Evolutionary conservation across 495 filamentous ascomycete species (phyloP).

Genomic region (Aspergillus incahuasiensis): DNA sequence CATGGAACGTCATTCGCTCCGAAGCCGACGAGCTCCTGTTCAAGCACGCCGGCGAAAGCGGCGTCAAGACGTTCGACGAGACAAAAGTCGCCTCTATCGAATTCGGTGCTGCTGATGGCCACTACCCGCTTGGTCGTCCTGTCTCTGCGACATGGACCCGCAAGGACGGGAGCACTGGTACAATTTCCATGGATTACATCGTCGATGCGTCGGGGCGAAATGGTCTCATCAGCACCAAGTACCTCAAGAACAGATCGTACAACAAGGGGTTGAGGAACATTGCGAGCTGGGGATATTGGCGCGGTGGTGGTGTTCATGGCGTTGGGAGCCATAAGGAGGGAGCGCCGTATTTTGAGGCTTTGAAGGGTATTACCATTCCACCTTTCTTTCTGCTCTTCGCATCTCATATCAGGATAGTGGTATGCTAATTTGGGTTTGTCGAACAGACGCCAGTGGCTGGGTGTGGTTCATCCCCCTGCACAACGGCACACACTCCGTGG

Average conservation of each 20-base stretch:
- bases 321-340: constrained; percentile 12
- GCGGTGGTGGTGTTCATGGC: constrained; percentile 19
- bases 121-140: not conserved
- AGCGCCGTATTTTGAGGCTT: constrained; percentile 35
- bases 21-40: constrained; percentile 49
- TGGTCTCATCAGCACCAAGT: constrained; percentile 23
- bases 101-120: no score
- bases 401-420: no score
- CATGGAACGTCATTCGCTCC: constrained; percentile 49
- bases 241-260: constrained; percentile 32
- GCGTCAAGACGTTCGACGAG: constrained; percentile 37
- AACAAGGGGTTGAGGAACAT: constrained; percentile 37
- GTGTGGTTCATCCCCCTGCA: constrained; percentile 29
- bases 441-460: constrained; percentile 24
- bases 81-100: not conserved
- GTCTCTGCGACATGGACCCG: not conserved
- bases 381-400: no score
- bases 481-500: constrained; percentile 30
- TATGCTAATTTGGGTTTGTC: not conserved
- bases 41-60: constrained; percentile 37
- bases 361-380: no score
- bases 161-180: not conserved
- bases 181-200: not conserved
- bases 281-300: constrained; percentile 40
- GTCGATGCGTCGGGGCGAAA: not conserved